A percentile compares a stretch with the other conserved stretches of the same genome.
These are phyloP conservation scores for Populus hybrid DNA, from an alignment of 441 rosid genomes.

Conservation along the genomic window DNA sequence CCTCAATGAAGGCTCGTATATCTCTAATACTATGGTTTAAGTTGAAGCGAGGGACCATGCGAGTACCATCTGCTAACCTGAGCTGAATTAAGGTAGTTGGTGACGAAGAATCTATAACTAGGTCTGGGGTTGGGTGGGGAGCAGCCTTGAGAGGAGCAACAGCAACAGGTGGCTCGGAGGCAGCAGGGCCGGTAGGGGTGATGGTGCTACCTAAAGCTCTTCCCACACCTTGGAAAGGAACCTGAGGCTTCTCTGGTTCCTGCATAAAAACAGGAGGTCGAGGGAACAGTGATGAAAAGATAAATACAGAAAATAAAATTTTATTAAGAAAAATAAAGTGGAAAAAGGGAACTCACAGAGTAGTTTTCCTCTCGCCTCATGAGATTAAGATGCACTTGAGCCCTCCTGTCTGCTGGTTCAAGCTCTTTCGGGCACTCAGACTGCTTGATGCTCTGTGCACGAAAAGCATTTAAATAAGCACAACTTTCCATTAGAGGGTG, in stretches of 20 bases:
- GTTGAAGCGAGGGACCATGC: conserved; percentile 75
- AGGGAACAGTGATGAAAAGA: background rate
- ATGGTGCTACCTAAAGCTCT: conserved; percentile 69
- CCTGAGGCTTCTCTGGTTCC: conserved; percentile 56
- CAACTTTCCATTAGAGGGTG: background rate
- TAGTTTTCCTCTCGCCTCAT: conserved; percentile 69
- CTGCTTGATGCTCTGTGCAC: conserved; percentile 79
- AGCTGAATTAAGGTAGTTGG: conserved; percentile 90
- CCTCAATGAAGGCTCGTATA: conserved; percentile 61
- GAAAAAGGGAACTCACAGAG: conserved; percentile 31
- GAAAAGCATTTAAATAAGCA: conserved; percentile 2
- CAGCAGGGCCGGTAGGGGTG: conserved; percentile 24
- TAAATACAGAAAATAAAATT: background rate
- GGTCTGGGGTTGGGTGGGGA: conserved; percentile 34
- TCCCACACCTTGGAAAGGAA: conserved; percentile 80
- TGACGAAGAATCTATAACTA: conserved; percentile 51
- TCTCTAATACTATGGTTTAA: conserved; percentile 65
- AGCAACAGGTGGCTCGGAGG: conserved; percentile 28
- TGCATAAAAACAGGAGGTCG: conserved; percentile 22
- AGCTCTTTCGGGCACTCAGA: conserved; percentile 98
- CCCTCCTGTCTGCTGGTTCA: conserved; percentile 70
- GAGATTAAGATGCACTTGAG: conserved; percentile 78
- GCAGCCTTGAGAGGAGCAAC: conserved; percentile 34
- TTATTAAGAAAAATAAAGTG: background rate
- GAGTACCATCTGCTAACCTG: conserved; percentile 81